These are phyloP conservation scores for Fusarium lyarnte DNA, from an alignment of 2,329 filamentous ascomycete species.

Conservation along the genomic window DNA sequence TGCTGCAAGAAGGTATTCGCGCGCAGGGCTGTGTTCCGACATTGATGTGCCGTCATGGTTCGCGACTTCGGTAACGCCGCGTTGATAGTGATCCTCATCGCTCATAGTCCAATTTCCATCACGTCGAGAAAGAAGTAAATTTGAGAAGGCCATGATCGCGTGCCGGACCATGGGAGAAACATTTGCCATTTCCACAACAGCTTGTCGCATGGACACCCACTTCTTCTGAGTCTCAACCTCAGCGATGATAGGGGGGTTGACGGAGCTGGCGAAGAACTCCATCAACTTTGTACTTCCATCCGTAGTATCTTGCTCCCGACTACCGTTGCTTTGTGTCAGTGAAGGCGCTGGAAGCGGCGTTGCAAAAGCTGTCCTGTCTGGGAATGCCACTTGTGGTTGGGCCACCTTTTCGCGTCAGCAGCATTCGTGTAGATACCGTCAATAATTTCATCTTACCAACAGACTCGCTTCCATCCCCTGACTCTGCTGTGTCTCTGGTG, in stretches of 20 bases:
- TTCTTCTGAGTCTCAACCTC: constrained; percentile 63
- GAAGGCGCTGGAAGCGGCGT: constrained; percentile 36
- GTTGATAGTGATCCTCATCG: constrained; percentile 51
- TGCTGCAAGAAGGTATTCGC: constrained; percentile 59
- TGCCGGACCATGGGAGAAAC: constrained; percentile 58
- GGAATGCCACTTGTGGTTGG: constrained; percentile 39
- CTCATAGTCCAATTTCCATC: constrained; percentile 47
- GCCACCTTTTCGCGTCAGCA: constrained; percentile 18
- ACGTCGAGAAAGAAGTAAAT: constrained; percentile 52
- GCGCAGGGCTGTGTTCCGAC: constrained; percentile 42
- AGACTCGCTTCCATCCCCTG: constrained; percentile 38
- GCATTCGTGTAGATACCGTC: no score
- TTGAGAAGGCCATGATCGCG: constrained; percentile 63
- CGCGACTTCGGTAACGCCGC: constrained; percentile 48
- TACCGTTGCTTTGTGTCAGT: constrained; percentile 33
- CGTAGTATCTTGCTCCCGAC: constrained; percentile 10
- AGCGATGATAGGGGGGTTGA: constrained; percentile 62
- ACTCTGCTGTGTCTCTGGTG: constrained; percentile 38
- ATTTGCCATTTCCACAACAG: constrained; percentile 58
- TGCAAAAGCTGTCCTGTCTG: constrained; percentile 34
- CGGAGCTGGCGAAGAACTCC: constrained; percentile 59
- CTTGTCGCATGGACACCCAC: constrained; percentile 60
- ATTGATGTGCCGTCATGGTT: constrained; percentile 36
- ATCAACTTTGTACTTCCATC: constrained; percentile 48
- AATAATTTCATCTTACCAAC: constrained; percentile 23